phyloP scores from a whole-genome alignment of 2,329 filamentous ascomycete genomes.

The Elsinoe australis region DNA sequence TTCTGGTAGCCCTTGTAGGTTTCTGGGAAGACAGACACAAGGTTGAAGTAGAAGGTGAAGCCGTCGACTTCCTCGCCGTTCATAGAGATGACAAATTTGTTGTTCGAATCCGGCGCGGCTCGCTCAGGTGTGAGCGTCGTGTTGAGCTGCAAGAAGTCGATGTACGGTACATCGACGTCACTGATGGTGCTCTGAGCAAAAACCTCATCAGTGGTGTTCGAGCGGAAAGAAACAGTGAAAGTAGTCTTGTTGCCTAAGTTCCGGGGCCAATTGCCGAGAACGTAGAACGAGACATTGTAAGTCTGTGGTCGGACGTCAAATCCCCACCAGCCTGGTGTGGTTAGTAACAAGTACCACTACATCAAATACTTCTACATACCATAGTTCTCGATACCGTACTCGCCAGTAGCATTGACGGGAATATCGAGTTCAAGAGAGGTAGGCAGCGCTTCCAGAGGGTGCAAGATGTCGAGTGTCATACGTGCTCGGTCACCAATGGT shows the following conservation, averaged over 20 bases:
- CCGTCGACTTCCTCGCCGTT: slow-evolving; percentile 34
- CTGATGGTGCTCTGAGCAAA: slow-evolving; percentile 33
- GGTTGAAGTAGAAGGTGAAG: slow-evolving; percentile 38
- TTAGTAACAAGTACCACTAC: background rate
- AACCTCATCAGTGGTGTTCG: slow-evolving; percentile 36
- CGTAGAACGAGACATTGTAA: slow-evolving; percentile 47
- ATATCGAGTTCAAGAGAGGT: slow-evolving; percentile 38
- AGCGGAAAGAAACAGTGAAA: slow-evolving; percentile 36
- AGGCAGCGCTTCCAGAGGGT: slow-evolving; percentile 39
- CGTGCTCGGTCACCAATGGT: slow-evolving; percentile 30
- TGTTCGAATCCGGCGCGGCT: slow-evolving; percentile 36
- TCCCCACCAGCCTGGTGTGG: slow-evolving; percentile 39
- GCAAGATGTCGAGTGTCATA: slow-evolving; percentile 34
- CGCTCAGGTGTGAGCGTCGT: slow-evolving; percentile 37
- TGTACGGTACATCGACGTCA: slow-evolving; percentile 18
- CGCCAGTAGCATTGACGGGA: slow-evolving; percentile 32
- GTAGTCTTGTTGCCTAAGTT: slow-evolving; percentile 32
- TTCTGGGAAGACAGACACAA: slow-evolving; percentile 43
- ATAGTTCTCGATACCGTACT: slow-evolving; percentile 43
- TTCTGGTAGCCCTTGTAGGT: slow-evolving; percentile 43
- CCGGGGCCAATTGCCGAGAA: slow-evolving; percentile 31
- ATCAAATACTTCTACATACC: slow-evolving; percentile 23
- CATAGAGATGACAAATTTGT: slow-evolving; percentile 41
- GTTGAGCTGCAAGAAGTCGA: slow-evolving; percentile 18
- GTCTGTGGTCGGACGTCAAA: slow-evolving; percentile 43